Conservation (phyloP, 1,139 yeast species). For the Debaryomycetaceae sp. region DNA sequence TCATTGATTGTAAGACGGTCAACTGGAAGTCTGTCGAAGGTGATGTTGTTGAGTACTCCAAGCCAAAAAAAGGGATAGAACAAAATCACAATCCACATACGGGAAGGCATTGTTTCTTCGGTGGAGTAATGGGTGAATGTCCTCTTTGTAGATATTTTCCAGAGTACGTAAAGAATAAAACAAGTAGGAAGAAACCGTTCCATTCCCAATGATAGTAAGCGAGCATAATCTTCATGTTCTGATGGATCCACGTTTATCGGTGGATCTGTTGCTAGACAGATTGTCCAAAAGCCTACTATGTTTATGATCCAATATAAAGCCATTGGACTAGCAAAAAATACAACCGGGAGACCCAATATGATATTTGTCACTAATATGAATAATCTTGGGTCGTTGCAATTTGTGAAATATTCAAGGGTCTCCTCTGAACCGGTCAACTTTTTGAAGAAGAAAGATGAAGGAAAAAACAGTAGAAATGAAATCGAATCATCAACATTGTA, state of each 20-base stretch:
- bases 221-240: conserved; percentile 51
- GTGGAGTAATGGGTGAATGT: conserved; percentile 26
- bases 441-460: conserved; percentile 65
- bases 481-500: conserved; percentile 56
- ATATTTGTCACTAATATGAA: conserved; percentile 56
- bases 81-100: conserved; percentile 52
- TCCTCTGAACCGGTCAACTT: conserved; percentile 14
- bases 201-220: conserved; percentile 65
- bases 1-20: conserved; percentile 77
- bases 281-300: conserved; percentile 83
- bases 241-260: conserved; percentile 59
- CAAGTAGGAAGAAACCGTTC: conserved; percentile 74
- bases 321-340: conserved; percentile 52
- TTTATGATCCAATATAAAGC: conserved; percentile 61
- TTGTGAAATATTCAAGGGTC: conserved; percentile 22
- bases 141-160: conserved; percentile 50
- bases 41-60: conserved; percentile 80
- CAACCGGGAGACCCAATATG: conserved; percentile 56
- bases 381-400: conserved; percentile 68
- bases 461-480: conserved; percentile 68
- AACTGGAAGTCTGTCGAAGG: conserved; percentile 84
- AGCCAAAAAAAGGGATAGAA: conserved; percentile 87
- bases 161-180: conserved; percentile 69
- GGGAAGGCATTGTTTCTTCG: conserved; percentile 25
- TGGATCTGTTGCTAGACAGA: conserved; percentile 78